Evolutionary conservation across 2,329 filamentous ascomycete species (phyloP), one percentile per base, ranked within the genome.

Genomic region (Tolypocladium amazonense): DNA sequence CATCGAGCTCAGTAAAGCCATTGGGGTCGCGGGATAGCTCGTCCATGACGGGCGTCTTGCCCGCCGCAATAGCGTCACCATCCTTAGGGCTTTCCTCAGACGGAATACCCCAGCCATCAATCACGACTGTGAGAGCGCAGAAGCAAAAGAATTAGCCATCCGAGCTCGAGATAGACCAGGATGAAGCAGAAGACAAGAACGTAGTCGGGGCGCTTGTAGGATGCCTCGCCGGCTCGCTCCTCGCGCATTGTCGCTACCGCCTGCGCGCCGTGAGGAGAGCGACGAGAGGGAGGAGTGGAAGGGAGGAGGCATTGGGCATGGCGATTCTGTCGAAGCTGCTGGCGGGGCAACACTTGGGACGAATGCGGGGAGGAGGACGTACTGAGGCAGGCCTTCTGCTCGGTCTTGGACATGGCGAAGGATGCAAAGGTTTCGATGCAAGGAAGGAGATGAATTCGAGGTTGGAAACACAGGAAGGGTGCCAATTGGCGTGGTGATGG

Each of bases 101-200:
- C 69, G 92, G 85, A 70, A 97, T 85, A 72, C 94, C 94, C 94
- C 94, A 99, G 72, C 94, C 94, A 79, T 99, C 94, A 81, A 99
- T 99, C 78, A 97, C 94, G 84, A 99, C 89, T 92, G 71, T 72
- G 73, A 57, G 73, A 75, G 65, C 77, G 77, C 66, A 81, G 71
- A 57, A 84, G 71, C 71, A 83, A 72, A 68, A 81, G 74, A 62
- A 82, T 83, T 81, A 85, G 81, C 81, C 80, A 85, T 61, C 76
- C 77, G 60, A 83, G 68, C 71, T 85, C 80, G 60, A 85, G 70
- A 66, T 84, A 84, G 60, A 83, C 67, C 64, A 85, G 74, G 63
- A 81, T 71, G 66, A 81, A 83, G 69, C 79, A 79, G 58, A 75
- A 69, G 58, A 76, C 73, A 58, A 83, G 74, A 59, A 81, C 66